These are phyloP conservation scores for Kuraishia capsulata DNA, from an alignment of 805 yeast species.

Conservation along the genomic window DNA sequence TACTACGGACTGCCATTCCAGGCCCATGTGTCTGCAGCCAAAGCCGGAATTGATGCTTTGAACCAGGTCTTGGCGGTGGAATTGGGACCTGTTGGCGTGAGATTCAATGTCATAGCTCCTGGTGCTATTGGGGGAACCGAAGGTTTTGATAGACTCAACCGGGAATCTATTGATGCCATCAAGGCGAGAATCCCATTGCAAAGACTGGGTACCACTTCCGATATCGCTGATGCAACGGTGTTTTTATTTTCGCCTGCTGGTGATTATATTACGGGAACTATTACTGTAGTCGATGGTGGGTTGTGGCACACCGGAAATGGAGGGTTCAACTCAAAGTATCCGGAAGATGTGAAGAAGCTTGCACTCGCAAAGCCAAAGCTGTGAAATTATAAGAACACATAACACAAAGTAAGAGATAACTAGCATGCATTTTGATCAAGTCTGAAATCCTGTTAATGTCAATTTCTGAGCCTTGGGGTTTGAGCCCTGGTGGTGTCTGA, in stretches of 20 bases:
- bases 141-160: slow-evolving; percentile 61
- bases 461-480: too few relatives aligned
- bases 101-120: slow-evolving; percentile 83
- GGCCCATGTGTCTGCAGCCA: slow-evolving; percentile 88
- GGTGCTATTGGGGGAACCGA: slow-evolving; percentile 86
- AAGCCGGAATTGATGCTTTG: slow-evolving; percentile 90
- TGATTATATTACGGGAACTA: slow-evolving; percentile 64
- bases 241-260: slow-evolving; percentile 82
- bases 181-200: slow-evolving; percentile 50
- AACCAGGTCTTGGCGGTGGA: slow-evolving; percentile 82
- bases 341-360: background rate
- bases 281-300: slow-evolving; percentile 84
- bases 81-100: slow-evolving; percentile 81
- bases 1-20: slow-evolving; percentile 86
- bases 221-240: slow-evolving; percentile 84
- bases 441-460: too few relatives aligned
- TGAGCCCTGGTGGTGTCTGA: too few relatives aligned
- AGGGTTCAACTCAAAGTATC: background rate
- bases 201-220: slow-evolving; percentile 60
- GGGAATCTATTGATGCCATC: slow-evolving; percentile 27
- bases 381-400: background rate
- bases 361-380: background rate
- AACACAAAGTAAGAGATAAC: too few relatives aligned
- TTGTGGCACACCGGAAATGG: slow-evolving; percentile 69
- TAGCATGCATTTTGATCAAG: too few relatives aligned